Percentiles rank a stretch among this genome's conserved stretches.
Conservation (phyloP, 495 filamentous ascomycete genomes). For the Podospora fimiseda region DNA sequence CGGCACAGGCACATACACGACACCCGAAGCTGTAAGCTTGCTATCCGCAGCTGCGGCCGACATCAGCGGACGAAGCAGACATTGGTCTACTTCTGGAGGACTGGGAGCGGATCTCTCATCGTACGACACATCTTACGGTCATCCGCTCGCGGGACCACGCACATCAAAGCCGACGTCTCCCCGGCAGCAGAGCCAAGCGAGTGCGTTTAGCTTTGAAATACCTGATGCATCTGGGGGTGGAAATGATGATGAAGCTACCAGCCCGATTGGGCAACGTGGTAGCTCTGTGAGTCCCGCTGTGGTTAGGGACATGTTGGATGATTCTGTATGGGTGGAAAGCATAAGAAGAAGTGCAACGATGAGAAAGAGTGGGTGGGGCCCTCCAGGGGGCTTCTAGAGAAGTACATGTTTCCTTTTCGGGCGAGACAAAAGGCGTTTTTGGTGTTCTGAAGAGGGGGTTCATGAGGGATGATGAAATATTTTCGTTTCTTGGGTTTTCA, state of each 20-base stretch:
- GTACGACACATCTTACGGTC: conserved; percentile 35
- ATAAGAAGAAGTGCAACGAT: conserved; percentile 82
- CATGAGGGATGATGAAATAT: not conserved
- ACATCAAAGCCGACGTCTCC: conserved; percentile 4
- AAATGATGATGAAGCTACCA: conserved; percentile 24
- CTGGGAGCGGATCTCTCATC: conserved; percentile 32
- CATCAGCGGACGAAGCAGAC: conserved; percentile 26
- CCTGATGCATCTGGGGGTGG: conserved; percentile 22
- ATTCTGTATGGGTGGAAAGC: conserved; percentile 88
- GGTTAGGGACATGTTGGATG: conserved; percentile 73
- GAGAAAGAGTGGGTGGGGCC: conserved; percentile 31
- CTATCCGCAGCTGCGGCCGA: conserved; percentile 4
- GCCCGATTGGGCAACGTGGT: conserved; percentile 40
- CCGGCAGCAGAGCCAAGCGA: conserved; percentile 10
- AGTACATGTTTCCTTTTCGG: too few species aligned
- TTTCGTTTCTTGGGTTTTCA: not conserved
- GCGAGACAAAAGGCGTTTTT: not conserved
- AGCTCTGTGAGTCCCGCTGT: conserved; percentile 71
- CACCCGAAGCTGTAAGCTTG: not conserved
- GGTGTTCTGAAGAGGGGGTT: not conserved
- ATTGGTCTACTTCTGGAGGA: conserved; percentile 31
- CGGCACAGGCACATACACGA: not conserved
- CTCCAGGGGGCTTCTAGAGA: conserved; percentile 9
- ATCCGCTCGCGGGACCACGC: conserved; percentile 38
- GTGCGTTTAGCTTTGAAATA: conserved; percentile 42